Base-by-base conservation (phyloP, 768 basidiomycete genomes). In the Mycena belliarum region DNA sequence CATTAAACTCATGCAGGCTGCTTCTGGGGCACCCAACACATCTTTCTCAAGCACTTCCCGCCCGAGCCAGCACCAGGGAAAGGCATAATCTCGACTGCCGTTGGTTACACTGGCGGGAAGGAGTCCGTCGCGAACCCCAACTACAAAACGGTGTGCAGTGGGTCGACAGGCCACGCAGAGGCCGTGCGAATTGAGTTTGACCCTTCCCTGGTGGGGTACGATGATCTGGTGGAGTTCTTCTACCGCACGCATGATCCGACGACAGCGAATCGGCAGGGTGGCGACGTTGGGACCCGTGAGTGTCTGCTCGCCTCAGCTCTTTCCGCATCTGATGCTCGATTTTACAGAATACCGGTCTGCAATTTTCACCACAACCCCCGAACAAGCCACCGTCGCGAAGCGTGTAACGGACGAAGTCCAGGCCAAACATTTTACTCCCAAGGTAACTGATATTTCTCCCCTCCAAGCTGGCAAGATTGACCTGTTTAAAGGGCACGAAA, bases 231-330 rank as follows among this genome's bases (percentile, higher is more conserved):
- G 18, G 87, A 90, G 70, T 89, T 88, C 75, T 89, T 90, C 70
- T 90, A 87, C 68, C 78, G 90, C 51, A 85, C 85, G 6, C 89
- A 91, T 63, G 89, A 91, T 59, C 86, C 89, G 0, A 89, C 88
- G 25, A 85, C 85, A 0, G 66, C 76, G 54, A 81, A 90, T 70
- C 69, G 76, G 21, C 88, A 89, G 67, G 88, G 88, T 7, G 74
- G 64, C 2, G 88, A 89, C 63, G 64, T 63, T 2, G 88, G 88
- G 25, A 81, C 82, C 26, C 88, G 86, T 88, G 64, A 50, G 81
- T 77, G 1, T 10, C 11, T 23, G 32, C 20, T 52, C 24, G 28
- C 12, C 29, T 45, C 26, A n/a, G n/a, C n/a, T n/a, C n/a, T n/a
- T 18, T 38, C 18, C 43, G 25, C 57, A 47, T 29, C 12, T n/a